Base-by-base conservation (phyloP, 306 rosid species). In the Arachis stenosperma region DNA sequence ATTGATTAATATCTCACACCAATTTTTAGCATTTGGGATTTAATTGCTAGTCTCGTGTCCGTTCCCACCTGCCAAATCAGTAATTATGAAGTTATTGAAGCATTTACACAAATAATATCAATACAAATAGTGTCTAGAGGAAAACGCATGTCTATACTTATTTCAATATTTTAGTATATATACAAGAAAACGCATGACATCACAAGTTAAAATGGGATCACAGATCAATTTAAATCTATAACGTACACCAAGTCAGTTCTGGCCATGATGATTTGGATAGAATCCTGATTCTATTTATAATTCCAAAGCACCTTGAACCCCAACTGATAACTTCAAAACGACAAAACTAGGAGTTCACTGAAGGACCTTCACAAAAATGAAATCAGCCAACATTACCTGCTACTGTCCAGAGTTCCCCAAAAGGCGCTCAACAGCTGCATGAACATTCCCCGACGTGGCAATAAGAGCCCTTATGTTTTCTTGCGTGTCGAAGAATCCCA, bases 401-500 rank as follows among this genome's bases (percentile, higher is more conserved):
- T 91, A 86, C 86, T 79, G 82, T 61, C 92, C 92, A 1, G 86
- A 51, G 78, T 88, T 89, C 67, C 97, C 96, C 85, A 92, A 82
- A 63, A 89, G 90, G 50, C 89, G 90, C 81, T 89, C 97, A 9
- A 92, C 89, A 7, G 97, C 97, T 4, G 97, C 97, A 56, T 89
- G 90, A 59, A 92, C 86, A 75, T 92, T 89, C 71, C 97, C 97
- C 17, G 93, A 82, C 1, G 97, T 89, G 61, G 97, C 96, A 27
- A 86, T 74, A 76, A 92, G 87, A 9, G 97, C 97, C 83, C 83
- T 84, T 69, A 92, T 88, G 78, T 92, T 92, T 83, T 92, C 97
- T 82, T 92, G 97, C 1, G 88, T 85, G 72, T 92, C 96, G 51
- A 92, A 88, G 86, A 92, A 92, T 33, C 97, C 97, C 97, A 92